phyloP scores from a whole-genome alignment of 129 eudicot species.

The Daucus carota region DH1_v3.0 NC_030381.2:39272501-39273000 shows the following conservation, averaged over 20 bases:
- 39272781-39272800: background rate
- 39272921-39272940: background rate
- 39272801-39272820: background rate
- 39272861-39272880: background rate
- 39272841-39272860: background rate
- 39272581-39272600: slow-evolving; percentile 38
- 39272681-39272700: background rate
- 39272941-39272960: background rate
- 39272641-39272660: background rate
- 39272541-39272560: slow-evolving; percentile 16
- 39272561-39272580: slow-evolving; percentile 20
- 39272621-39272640: background rate
- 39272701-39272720: background rate
- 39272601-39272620: background rate
- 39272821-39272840: background rate
- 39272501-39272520: slow-evolving; percentile 40
- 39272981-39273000: background rate
- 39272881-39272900: background rate
- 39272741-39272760: background rate
- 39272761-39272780: background rate
- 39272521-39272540: slow-evolving; percentile 28
- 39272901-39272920: background rate
- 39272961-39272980: background rate
- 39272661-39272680: background rate
- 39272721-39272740: background rate